Conservation (phyloP, 148 eudicot species). For the Rhododendron williamsianum region DNA sequence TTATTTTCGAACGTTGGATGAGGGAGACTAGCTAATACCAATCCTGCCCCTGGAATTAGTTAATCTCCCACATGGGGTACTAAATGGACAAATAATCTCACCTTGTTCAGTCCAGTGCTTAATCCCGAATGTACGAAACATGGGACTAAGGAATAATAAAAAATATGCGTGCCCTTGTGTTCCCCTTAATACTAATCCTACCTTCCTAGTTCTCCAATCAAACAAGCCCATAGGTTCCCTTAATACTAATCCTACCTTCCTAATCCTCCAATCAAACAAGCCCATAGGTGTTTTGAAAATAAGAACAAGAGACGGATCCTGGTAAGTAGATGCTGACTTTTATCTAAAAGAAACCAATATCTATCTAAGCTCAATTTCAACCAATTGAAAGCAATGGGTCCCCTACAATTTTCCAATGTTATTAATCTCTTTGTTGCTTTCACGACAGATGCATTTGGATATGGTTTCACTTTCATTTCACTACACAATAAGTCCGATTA, state of each 20-base stretch:
- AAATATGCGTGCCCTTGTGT: too few relatives aligned
- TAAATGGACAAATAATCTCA: too few relatives aligned
- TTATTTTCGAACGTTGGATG: too few relatives aligned
- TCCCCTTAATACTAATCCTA: background rate
- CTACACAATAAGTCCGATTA: background rate
- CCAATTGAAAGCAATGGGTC: background rate
- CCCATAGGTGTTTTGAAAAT: background rate
- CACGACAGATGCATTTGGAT: background rate
- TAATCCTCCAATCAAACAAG: background rate
- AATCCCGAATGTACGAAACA: too few relatives aligned
- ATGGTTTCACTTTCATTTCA: background rate
- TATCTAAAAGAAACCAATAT: background rate
- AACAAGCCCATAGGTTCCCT: background rate
- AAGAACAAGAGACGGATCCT: background rate
- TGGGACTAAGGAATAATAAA: too few relatives aligned
- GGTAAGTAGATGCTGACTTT: background rate
- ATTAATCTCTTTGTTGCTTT: background rate
- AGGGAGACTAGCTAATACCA: too few relatives aligned
- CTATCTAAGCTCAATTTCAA: background rate
- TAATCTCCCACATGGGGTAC: too few relatives aligned
- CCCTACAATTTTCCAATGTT: background rate
- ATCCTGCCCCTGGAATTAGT: too few relatives aligned
- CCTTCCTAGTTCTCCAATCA: background rate
- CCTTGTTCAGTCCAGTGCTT: too few relatives aligned
- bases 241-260: background rate